phyloP scores from a whole-genome alignment of 169 alveolate species.

The Theileria orientalis region DNA sequence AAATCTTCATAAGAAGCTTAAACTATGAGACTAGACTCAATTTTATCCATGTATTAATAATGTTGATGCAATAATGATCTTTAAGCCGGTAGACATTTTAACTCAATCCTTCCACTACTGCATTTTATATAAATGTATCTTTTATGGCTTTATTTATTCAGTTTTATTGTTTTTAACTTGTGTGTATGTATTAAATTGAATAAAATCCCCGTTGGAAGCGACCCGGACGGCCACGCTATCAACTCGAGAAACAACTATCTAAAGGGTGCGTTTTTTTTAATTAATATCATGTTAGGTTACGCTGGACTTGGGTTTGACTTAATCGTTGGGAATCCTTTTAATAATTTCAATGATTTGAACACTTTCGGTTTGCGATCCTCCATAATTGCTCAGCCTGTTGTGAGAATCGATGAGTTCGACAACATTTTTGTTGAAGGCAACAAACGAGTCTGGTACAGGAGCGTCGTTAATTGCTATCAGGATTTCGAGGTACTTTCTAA shows the following conservation, averaged over 20 bases:
- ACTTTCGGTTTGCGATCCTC: conserved; percentile 47
- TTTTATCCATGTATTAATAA: no score
- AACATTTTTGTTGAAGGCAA: conserved; percentile 4
- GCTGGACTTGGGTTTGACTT: conserved; percentile 62
- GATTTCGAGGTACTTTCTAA: conserved; percentile 22
- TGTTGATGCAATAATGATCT: no score
- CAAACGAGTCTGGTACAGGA: conserved; percentile 6
- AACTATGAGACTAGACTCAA: no score
- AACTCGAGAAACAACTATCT: neutral
- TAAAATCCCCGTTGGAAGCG: neutral
- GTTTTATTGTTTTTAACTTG: neutral
- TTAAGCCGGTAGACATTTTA: no score
- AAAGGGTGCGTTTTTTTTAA: neutral
- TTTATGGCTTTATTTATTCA: neutral
- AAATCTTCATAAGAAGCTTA: no score
- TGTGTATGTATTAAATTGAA: neutral
- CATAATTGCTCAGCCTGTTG: conserved; percentile 24
- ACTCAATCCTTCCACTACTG: neutral
- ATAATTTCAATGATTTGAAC: conserved; percentile 13
- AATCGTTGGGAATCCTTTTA: conserved; percentile 62
- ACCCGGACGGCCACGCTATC: neutral
- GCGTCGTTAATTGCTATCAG: conserved; percentile 10
- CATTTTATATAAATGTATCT: neutral
- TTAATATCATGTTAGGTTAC: conserved; percentile 22
- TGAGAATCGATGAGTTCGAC: neutral